These are phyloP conservation scores for Epicoccum sorghinum DNA, from an alignment of 2,329 filamentous ascomycete species.

Conservation along the genomic window DNA sequence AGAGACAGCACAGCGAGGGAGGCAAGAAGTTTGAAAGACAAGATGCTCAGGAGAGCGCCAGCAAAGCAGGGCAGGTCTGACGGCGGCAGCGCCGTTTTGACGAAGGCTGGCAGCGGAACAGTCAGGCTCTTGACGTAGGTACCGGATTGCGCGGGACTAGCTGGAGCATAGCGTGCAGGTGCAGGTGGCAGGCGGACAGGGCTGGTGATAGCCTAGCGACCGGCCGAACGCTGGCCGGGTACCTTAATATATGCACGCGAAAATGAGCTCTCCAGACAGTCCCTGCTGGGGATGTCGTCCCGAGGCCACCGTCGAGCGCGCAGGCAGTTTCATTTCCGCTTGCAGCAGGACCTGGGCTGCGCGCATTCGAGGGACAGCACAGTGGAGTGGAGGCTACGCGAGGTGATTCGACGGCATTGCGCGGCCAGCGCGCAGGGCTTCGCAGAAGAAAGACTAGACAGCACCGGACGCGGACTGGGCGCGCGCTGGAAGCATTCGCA, in stretches of 20 bases:
- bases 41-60: conserved; percentile 9
- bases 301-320: conserved; percentile 9
- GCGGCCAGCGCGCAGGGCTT: not conserved
- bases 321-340: conserved; percentile 17
- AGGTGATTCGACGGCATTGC: not conserved
- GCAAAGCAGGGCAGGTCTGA: conserved; percentile 15
- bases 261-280: not conserved
- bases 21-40: conserved; percentile 4
- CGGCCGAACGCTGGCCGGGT: conserved; percentile 21
- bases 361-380: not conserved
- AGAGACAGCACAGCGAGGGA: conserved; percentile 3
- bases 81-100: conserved; percentile 36
- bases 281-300: conserved; percentile 16
- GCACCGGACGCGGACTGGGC: not conserved
- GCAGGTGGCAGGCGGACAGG: conserved; percentile 29
- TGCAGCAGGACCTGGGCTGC: conserved; percentile 2
- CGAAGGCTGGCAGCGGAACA: conserved; percentile 10
- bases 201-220: conserved; percentile 16
- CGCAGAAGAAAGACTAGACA: conserved; percentile 3
- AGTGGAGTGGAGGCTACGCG: not conserved
- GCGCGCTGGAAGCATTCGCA: not conserved
- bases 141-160: conserved; percentile 9
- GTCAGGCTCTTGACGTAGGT: conserved; percentile 1
- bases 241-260: conserved; percentile 28
- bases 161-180: not conserved